Conservation (phyloP, 106 monocot genomes). For the Ottelia alismoides region DNA sequence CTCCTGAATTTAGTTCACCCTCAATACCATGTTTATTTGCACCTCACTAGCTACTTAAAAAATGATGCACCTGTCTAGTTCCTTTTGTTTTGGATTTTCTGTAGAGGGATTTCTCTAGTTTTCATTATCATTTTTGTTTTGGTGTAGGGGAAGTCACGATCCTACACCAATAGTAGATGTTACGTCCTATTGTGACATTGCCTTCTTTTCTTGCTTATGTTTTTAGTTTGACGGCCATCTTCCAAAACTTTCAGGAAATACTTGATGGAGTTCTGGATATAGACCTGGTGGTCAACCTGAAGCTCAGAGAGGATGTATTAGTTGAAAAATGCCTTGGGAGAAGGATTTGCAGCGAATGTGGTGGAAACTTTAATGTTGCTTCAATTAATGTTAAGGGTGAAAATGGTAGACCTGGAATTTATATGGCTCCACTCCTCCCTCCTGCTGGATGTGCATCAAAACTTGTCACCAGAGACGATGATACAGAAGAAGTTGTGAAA, state of each 20-base stretch:
- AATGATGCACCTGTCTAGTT: too few species aligned
- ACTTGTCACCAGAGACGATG: slow-evolving; percentile 61
- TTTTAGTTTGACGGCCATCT: too few species aligned
- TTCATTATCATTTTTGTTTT: too few species aligned
- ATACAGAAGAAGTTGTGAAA: slow-evolving; percentile 78
- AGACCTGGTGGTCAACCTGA: slow-evolving; percentile 64
- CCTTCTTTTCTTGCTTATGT: too few species aligned
- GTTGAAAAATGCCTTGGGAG: slow-evolving; percentile 81
- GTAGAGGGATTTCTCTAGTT: too few species aligned
- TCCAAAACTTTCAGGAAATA: slow-evolving; percentile 75
- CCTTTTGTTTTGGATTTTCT: too few species aligned
- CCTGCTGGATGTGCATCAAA: slow-evolving; percentile 44
- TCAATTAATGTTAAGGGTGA: slow-evolving; percentile 50
- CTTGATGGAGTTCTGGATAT: slow-evolving; percentile 66
- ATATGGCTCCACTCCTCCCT: slow-evolving; percentile 77
- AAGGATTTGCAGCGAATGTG: slow-evolving; percentile 75
- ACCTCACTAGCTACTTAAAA: too few species aligned
- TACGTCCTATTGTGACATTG: too few species aligned
- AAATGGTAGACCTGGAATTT: slow-evolving; percentile 55
- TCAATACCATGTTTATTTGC: too few species aligned
- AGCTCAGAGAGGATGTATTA: slow-evolving; percentile 62
- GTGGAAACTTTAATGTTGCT: slow-evolving; percentile 73
- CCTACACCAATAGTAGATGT: too few species aligned
- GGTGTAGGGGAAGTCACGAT: too few species aligned
- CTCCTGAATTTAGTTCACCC: too few species aligned